phyloP scores from a whole-genome alignment of 83 land plant genomes.

The Isoetes engelmannii region DNA sequence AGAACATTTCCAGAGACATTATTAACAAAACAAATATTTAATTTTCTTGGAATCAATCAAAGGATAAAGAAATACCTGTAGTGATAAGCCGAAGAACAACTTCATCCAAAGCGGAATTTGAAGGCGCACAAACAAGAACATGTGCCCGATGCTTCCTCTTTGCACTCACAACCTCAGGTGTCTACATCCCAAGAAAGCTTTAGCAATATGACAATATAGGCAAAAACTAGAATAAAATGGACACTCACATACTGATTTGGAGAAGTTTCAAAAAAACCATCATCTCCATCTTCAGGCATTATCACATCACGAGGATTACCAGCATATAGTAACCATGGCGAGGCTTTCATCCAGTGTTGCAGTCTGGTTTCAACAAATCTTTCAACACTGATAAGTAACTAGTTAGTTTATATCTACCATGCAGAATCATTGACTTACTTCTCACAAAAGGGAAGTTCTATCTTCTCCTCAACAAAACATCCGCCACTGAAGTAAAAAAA shows the following conservation, averaged over 20 bases:
- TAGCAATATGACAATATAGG: not conserved
- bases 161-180: conserved; percentile 69
- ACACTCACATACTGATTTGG: conserved; percentile 77
- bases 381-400: no score
- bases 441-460: not conserved
- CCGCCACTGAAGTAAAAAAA: conserved; percentile 27
- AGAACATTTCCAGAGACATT: no score
- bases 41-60: no score
- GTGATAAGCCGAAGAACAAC: conserved; percentile 78
- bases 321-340: conserved; percentile 71
- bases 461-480: not conserved
- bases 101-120: conserved; percentile 96
- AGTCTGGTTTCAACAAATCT: conserved; percentile 35
- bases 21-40: no score
- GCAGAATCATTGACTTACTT: not conserved
- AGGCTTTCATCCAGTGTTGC: conserved; percentile 64
- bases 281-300: conserved; percentile 85
- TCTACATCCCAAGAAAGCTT: conserved; percentile 35
- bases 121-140: conserved; percentile 98
- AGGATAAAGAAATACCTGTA: conserved; percentile 39
- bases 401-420: not conserved
- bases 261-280: conserved; percentile 67
- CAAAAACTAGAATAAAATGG: not conserved
- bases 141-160: conserved; percentile 77
- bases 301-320: conserved; percentile 70